Base-by-base conservation (phyloP, 495 filamentous ascomycete species). In the Penicillium roqueforti region DNA sequence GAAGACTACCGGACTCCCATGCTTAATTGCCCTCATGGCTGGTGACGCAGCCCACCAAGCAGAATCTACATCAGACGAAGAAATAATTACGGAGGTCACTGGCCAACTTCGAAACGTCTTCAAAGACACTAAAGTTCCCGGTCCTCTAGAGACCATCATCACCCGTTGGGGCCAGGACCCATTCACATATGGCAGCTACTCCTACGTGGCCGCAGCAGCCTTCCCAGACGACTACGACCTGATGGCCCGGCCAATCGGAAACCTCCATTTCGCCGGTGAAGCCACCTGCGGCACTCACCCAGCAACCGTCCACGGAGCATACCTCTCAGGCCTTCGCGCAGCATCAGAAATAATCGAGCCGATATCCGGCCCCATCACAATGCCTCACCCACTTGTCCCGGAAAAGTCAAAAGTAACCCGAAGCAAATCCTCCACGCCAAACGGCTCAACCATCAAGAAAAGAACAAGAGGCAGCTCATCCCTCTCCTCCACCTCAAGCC, bases 251-350 rank as follows among this genome's bases (percentile, higher is more conserved):
- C 73, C 85, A 2, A 75, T 96, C 42, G 90, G 89, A 34, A 95
- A 93, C 54, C 74, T 99, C 16, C 91, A 92, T 74, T 99, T 99
- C 71, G 93, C 95, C 4, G 93, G 93, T 22, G 93, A 99, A 72
- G 92, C 93, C 36, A 97, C 93, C 3, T 95, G 87, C 67, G 90
- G 89, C 42, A 95, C 90, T 3, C 92, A 99, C 68, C 93, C 93
- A 8, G 93, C 93, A 25, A 97, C 93, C 5, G 93, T 97, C 1
- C 93, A 99, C 59, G 93, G 93, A 6, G 93, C 93, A 6, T 99
- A 96, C 67, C 82, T 99, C 19, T 95, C 91, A 7, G 93, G 93
- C 8, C 77, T 97, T 3, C 84, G 92, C 16, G 92, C 88, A 4
- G 93, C 95, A 3, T 81, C 88, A 16, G 91, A 97, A 54, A 79